phyloP scores from a whole-genome alignment of 164 flowering plant species.

The Tetrastigma voinierianum region DNA sequence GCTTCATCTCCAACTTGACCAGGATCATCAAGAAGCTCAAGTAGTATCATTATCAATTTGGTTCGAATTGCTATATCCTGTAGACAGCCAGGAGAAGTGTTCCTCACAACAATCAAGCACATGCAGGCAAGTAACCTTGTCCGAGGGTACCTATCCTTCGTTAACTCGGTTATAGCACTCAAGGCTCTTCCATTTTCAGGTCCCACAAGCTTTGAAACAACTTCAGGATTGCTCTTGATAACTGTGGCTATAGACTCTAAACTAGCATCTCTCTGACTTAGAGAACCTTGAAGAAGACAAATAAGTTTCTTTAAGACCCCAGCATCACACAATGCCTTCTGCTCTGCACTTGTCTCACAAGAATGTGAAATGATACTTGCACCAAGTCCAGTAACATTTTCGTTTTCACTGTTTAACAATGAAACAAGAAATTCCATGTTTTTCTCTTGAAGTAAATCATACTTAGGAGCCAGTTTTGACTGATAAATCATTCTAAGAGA shows the following conservation, averaged over 20 bases:
- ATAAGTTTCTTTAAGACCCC: slow-evolving; percentile 61
- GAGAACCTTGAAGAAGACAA: slow-evolving; percentile 67
- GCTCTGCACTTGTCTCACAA: slow-evolving; percentile 70
- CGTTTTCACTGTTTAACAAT: slow-evolving; percentile 70
- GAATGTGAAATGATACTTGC: slow-evolving; percentile 87
- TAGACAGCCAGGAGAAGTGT: slow-evolving; percentile 49
- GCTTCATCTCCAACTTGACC: slow-evolving; percentile 94
- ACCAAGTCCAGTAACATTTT: slow-evolving; percentile 84
- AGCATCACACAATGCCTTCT: slow-evolving; percentile 65
- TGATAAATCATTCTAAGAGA: slow-evolving; percentile 86
- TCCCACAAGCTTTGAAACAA: slow-evolving; percentile 47
- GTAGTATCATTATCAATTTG: slow-evolving; percentile 54
- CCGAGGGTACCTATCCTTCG: slow-evolving; percentile 66
- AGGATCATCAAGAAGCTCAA: slow-evolving; percentile 89
- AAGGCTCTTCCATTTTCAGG: slow-evolving; percentile 58
- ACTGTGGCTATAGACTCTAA: slow-evolving; percentile 78
- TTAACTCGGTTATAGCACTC: slow-evolving; percentile 49
- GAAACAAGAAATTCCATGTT: slow-evolving; percentile 68
- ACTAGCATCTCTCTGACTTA: slow-evolving; percentile 76
- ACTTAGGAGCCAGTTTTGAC: slow-evolving; percentile 87
- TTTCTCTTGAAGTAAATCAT: slow-evolving; percentile 51
- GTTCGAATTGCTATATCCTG: slow-evolving; percentile 53
- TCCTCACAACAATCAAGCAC: slow-evolving; percentile 65
- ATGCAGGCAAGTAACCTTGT: slow-evolving; percentile 80
- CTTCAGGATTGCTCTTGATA: slow-evolving; percentile 57